Evolutionary conservation across 352 stramenopile species (phyloP).

Genomic region (Pythium rhizo-oryzae): DNA sequence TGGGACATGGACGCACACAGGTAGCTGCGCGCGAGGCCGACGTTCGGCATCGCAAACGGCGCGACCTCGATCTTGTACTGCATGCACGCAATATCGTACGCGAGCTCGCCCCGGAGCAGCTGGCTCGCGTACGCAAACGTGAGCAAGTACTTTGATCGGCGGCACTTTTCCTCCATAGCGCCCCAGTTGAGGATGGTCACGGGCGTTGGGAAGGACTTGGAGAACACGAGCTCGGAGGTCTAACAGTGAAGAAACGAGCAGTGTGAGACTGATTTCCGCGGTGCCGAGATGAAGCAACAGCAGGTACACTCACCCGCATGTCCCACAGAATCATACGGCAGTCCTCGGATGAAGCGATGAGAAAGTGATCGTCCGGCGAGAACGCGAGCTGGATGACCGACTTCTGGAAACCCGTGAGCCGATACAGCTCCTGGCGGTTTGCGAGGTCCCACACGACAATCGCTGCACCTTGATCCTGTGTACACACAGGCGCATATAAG

Average conservation of each 20-base stretch:
- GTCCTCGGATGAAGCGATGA: constrained; percentile 67
- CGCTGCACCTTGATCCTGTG: constrained; percentile 38
- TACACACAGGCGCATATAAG: neutral
- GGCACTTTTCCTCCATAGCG: constrained; percentile 63
- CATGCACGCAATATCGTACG: constrained; percentile 78
- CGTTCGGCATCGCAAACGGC: constrained; percentile 70
- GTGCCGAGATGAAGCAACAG: neutral
- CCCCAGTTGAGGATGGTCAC: constrained; percentile 77
- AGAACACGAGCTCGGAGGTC: constrained; percentile 73
- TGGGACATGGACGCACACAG: constrained; percentile 63
- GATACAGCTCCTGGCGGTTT: constrained; percentile 47
- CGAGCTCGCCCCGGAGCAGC: constrained; percentile 57
- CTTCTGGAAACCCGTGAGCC: constrained; percentile 58
- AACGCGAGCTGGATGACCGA: constrained; percentile 71
- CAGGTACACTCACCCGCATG: constrained; percentile 48
- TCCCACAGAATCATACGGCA: constrained; percentile 76
- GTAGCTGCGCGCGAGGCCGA: constrained; percentile 69
- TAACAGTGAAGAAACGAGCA: constrained; percentile 20
- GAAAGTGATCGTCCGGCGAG: constrained; percentile 78
- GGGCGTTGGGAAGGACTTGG: constrained; percentile 62
- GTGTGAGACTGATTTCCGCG: neutral
- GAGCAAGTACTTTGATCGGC: constrained; percentile 68
- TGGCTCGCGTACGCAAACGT: constrained; percentile 73
- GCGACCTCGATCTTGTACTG: constrained; percentile 78
- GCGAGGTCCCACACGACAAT: constrained; percentile 58